A percentile compares a stretch with the other conserved stretches of the same genome.
Conservation (phyloP, 805 yeast genomes). For the Candida schatavii region DNA sequence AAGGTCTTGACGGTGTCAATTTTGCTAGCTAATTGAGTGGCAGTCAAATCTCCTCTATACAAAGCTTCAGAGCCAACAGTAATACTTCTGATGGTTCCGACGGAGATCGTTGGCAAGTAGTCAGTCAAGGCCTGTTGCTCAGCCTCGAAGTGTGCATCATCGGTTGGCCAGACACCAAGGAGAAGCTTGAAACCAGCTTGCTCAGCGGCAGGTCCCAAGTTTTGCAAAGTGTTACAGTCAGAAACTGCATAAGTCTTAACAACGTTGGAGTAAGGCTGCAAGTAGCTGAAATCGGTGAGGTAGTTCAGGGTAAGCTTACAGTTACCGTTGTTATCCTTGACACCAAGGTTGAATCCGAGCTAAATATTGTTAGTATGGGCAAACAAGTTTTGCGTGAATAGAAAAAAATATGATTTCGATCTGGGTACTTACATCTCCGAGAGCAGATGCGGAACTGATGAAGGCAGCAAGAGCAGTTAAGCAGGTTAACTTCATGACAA, state of each 20-base stretch:
- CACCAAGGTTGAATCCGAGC: conserved; percentile 87
- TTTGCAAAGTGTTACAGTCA: conserved; percentile 87
- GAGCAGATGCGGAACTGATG: conserved; percentile 50
- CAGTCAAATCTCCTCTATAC: conserved; percentile 84
- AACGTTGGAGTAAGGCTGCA: conserved; percentile 57
- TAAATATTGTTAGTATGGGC: conserved; percentile 16
- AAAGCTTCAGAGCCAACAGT: conserved; percentile 95
- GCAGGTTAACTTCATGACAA: conserved; percentile 25
- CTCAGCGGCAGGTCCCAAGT: conserved; percentile 84
- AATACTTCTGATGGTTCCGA: conserved; percentile 67
- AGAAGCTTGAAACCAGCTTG: conserved; percentile 70
- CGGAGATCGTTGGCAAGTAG: conserved; percentile 72
- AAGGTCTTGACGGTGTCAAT: conserved; percentile 62
- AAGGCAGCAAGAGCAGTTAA: conserved; percentile 48
- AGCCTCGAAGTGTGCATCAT: conserved; percentile 67
- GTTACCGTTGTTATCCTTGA: conserved; percentile 64
- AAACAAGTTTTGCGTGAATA: neutral
- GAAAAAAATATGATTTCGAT: neutral
- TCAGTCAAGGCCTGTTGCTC: conserved; percentile 70
- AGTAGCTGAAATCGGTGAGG: conserved; percentile 58
- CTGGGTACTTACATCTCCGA: conserved; percentile 48
- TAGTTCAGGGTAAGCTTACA: conserved; percentile 77
- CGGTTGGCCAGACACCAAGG: conserved; percentile 94
- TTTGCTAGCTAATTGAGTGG: conserved; percentile 64
- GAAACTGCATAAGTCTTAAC: conserved; percentile 89